A percentile compares a stretch with the other conserved stretches of the same genome.
These are phyloP conservation scores for Kluyveromyces wickerhamii DNA, from an alignment of 805 yeast genomes.

Conservation along the genomic window DNA sequence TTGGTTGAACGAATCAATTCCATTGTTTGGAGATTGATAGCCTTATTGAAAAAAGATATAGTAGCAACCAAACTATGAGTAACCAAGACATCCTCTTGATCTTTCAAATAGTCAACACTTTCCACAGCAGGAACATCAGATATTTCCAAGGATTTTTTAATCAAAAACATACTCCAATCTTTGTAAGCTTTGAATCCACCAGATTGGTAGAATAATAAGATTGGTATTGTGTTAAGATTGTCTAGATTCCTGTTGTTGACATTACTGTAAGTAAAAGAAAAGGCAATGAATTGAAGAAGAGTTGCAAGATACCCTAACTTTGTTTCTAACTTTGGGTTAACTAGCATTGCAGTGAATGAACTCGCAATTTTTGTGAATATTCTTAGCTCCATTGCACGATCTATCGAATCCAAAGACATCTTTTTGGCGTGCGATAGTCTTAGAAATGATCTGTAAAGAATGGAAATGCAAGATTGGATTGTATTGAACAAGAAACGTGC, in stretches of 20 bases:
- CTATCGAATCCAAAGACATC: constrained; percentile 19
- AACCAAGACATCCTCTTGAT: constrained; percentile 31
- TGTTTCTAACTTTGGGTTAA: constrained; percentile 15
- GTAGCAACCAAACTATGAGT: constrained; percentile 36
- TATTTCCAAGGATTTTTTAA: constrained; percentile 19
- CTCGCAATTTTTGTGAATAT: constrained; percentile 29
- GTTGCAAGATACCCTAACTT: constrained; percentile 31
- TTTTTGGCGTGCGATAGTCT: constrained; percentile 39
- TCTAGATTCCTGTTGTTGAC: constrained; percentile 23
- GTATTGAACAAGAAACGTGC: constrained; percentile 43
- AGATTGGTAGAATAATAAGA: constrained; percentile 43
- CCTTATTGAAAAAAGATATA: constrained; percentile 39
- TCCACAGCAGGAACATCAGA: constrained; percentile 27
- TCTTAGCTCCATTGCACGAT: constrained; percentile 36
- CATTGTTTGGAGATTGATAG: constrained; percentile 33
- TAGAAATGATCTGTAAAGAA: constrained; percentile 36
- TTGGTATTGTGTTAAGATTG: constrained; percentile 31
- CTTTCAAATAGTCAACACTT: constrained; percentile 31
- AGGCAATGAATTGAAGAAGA: constrained; percentile 30
- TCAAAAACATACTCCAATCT: constrained; percentile 15
- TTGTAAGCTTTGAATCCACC: constrained; percentile 36
- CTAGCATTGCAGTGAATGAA: constrained; percentile 16
- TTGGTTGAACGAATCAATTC: constrained; percentile 21
- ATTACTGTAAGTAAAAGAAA: constrained; percentile 29
- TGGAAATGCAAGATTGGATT: constrained; percentile 38